These are phyloP conservation scores for Hypoxylon sp. DNA, from an alignment of 2,329 filamentous ascomycete species.

Conservation along the genomic window DNA sequence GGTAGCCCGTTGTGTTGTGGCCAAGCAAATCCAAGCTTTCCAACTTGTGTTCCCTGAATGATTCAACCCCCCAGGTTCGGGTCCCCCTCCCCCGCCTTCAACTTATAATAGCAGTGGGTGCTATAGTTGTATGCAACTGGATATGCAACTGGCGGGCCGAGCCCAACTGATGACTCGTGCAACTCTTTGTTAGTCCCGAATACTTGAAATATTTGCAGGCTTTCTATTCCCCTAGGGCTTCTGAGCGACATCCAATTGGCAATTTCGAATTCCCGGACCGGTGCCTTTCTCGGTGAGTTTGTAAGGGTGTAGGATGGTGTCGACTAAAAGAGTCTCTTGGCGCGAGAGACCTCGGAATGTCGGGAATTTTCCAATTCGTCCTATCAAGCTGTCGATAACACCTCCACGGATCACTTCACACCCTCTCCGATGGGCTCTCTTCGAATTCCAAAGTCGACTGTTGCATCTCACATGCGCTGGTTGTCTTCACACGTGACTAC, in stretches of 20 bases:
- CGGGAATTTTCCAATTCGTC: constrained; percentile 38
- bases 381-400: constrained; percentile 28
- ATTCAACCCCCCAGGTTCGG: constrained; percentile 5
- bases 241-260: constrained; percentile 36
- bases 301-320: constrained; percentile 31
- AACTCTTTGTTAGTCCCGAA: constrained; percentile 16
- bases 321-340: constrained; percentile 39
- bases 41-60: constrained; percentile 15
- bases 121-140: constrained; percentile 33
- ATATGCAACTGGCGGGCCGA: constrained; percentile 34
- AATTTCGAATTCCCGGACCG: constrained; percentile 39
- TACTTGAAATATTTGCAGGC: constrained; percentile 16
- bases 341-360: constrained; percentile 40
- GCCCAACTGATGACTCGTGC: constrained; percentile 28
- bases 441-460: constrained; percentile 18
- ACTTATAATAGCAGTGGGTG: constrained; percentile 35
- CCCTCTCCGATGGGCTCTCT: constrained; percentile 19
- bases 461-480: constrained; percentile 28
- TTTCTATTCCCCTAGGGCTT: constrained; percentile 11
- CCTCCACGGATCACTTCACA: constrained; percentile 16
- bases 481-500: constrained; percentile 29
- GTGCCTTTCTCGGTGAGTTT: constrained; percentile 46
- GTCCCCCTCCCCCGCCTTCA: constrained; percentile 44
- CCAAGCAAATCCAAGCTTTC: constrained; percentile 11
- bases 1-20: constrained; percentile 10